Evolutionary conservation across 2,329 filamentous ascomycete genomes (phyloP), one percentile per base, ranked within the genome.

Genomic region (Raffaelea albimanens): DNA sequence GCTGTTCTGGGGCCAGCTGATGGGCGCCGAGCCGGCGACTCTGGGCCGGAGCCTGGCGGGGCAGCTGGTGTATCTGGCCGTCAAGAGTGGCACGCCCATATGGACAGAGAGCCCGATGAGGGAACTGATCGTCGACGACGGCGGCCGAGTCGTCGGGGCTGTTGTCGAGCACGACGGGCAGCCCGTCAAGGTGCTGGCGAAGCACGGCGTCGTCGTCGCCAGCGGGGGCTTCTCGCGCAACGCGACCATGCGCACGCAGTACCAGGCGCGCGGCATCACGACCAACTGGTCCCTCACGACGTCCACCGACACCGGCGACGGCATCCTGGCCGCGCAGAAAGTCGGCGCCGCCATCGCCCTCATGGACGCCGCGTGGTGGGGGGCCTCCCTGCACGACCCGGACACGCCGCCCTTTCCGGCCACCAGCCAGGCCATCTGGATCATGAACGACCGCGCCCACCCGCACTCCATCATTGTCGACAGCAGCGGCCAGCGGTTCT

Each of bases 381-480:
- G 58, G 1, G 55, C 61, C 4, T 54, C 57, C n/a, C 53, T 64
- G 18, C 42, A 54, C 29, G 56, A 64, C 44, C 61, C 61, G 7
- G 48, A 43, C 11, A 53, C 49, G 3, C n/a, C n/a, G n/a, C n/a
- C n/a, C n/a, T n/a, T n/a, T n/a, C n/a, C 25, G 25, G 25, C 25
- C 25, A 13, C 7, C 25, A 48, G 48, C 1, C 40, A 48, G 20
- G 42, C 41, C 31, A 52, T 53, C 39, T 63, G 57, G 46, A 50
- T 50, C 44, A 47, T 62, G 3, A 57, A 54, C 29, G 63, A 63
- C 8, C 57, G 62, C 33, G 55, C 52, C 2, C 53, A 57, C 14
- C 64, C 64, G 21, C 59, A 61, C 51, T 58, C 55, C 3, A 61
- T 67, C 40, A 61, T 66, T 20, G 63, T 67, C 20, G 63, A 66